Evolutionary conservation across 257 asterid genomes (phyloP).

Genomic region (Jacaranda mimosifolia): DNA sequence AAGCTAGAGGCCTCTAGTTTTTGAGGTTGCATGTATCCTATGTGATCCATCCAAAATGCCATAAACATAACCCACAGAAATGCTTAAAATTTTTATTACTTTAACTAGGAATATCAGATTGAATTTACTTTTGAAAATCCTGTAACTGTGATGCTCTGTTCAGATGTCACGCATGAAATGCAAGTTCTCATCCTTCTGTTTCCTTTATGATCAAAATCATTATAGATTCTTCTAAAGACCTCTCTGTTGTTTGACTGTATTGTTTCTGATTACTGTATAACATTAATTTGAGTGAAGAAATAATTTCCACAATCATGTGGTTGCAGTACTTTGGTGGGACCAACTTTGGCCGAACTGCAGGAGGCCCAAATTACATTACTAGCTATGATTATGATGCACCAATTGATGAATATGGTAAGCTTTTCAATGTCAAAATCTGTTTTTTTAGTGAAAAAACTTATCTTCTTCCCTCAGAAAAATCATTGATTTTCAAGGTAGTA

Average conservation of each 20-base stretch:
- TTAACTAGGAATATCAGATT: conserved; percentile 14
- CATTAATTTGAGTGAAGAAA: conserved; percentile 26
- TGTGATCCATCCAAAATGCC: not conserved
- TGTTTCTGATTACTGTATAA: conserved; percentile 8
- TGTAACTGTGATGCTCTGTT: not conserved
- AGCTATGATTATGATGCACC: conserved; percentile 99
- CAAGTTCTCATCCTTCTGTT: not conserved
- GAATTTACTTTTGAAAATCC: not conserved
- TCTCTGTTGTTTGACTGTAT: conserved; percentile 8
- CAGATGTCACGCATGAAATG: not conserved
- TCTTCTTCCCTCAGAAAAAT: conserved; percentile 25
- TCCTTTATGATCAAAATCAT: conserved; percentile 1
- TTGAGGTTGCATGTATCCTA: too few relatives aligned
- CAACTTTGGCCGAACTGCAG: conserved; percentile 92
- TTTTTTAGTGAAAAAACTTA: not conserved
- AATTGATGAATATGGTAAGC: conserved; percentile 89
- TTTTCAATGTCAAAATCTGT: conserved; percentile 15
- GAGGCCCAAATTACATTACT: conserved; percentile 91
- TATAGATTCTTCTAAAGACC: conserved; percentile 1
- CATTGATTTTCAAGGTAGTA: conserved; percentile 14
- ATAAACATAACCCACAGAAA: not conserved
- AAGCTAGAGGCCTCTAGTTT: too few relatives aligned
- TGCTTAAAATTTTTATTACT: not conserved
- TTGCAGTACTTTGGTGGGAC: conserved; percentile 98
- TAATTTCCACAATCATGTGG: conserved; percentile 42